Evolutionary conservation across 257 asterid genomes (phyloP).

Genomic region (Cynanchum wilfordii): DNA sequence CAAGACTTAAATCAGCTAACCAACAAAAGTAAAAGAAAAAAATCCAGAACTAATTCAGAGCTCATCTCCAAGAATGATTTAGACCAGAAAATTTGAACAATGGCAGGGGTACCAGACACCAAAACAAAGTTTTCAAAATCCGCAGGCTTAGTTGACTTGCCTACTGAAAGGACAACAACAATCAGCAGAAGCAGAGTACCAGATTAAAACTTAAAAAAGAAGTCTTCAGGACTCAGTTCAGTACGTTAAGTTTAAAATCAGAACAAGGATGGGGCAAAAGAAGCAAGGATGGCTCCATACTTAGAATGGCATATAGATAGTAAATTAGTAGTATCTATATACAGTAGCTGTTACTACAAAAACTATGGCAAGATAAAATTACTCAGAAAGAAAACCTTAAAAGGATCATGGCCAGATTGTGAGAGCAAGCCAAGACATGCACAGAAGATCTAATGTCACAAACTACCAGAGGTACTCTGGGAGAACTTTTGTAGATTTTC

Average conservation of each 20-base stretch:
- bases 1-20: background rate
- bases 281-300: background rate
- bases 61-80: background rate
- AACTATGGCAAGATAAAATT: background rate
- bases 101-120: background rate
- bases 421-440: slow-evolving; percentile 1
- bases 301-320: background rate
- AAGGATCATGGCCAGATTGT: background rate
- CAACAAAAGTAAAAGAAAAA: background rate
- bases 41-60: background rate
- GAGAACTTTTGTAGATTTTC: slow-evolving; percentile 58
- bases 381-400: background rate
- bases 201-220: background rate
- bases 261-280: background rate
- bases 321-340: background rate
- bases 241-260: background rate
- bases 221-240: background rate
- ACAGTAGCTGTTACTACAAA: background rate
- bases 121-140: background rate
- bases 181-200: too few relatives aligned
- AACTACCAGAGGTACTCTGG: slow-evolving; percentile 70
- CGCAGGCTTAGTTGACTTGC: background rate
- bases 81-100: background rate
- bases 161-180: background rate
- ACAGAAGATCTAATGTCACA: slow-evolving; percentile 1